These are phyloP conservation scores for Achlya hypogyna DNA, from an alignment of 352 stramenopile genomes.

Conservation along the genomic window DNA sequence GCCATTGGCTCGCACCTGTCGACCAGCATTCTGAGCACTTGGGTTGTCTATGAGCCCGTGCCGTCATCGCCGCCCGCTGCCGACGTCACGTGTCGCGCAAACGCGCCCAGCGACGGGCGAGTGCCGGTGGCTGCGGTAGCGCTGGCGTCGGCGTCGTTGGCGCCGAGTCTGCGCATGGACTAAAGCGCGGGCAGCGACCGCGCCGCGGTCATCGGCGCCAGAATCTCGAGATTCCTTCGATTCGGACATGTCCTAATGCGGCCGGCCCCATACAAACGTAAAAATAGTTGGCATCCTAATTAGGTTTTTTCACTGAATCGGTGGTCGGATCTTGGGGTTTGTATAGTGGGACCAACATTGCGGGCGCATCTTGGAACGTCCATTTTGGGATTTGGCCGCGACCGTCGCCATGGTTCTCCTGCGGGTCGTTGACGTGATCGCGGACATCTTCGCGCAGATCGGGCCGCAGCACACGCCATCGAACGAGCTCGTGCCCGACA, in stretches of 20 bases:
- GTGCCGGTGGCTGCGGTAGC: no score
- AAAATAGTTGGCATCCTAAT: neutral
- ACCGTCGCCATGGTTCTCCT: constrained; percentile 2
- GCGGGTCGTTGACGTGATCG: constrained; percentile 8
- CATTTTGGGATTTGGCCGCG: neutral
- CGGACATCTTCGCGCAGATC: constrained; percentile 13
- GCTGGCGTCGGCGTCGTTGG: no score
- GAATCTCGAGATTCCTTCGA: neutral
- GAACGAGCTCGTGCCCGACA: constrained; percentile 2
- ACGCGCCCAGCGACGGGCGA: no score
- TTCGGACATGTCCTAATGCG: neutral
- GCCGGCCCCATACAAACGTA: neutral
- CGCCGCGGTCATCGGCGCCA: neutral
- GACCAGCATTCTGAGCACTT: no score
- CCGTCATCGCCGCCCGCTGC: no score
- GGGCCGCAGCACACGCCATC: constrained; percentile 5
- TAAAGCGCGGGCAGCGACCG: no score
- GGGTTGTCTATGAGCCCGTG: no score
- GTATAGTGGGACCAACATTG: neutral
- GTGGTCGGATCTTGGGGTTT: neutral
- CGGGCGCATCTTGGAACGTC: neutral
- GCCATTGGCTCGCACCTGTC: no score
- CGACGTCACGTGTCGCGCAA: no score
- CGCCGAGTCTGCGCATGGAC: no score
- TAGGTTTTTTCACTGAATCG: no score